These are phyloP conservation scores for Calocybe gangraenosa DNA, from an alignment of 768 basidiomycete species.

Conservation along the genomic window DNA sequence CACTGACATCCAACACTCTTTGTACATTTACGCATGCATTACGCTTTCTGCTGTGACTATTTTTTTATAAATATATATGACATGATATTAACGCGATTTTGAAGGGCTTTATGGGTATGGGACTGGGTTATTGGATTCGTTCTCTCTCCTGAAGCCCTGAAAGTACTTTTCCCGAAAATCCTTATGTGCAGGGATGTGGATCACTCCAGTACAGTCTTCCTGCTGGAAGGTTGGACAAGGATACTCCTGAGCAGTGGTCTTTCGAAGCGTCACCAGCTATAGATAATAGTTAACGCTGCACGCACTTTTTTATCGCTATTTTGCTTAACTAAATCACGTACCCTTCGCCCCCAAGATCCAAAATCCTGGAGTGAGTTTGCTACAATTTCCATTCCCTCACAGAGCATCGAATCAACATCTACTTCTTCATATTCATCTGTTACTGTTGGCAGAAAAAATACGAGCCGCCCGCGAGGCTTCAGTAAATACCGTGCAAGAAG, in stretches of 20 bases:
- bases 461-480: conserved; percentile 81
- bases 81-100: too few relatives aligned
- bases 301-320: background rate
- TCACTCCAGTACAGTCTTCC: conserved; percentile 11
- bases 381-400: conserved; percentile 84
- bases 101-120: background rate
- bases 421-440: conserved; percentile 88
- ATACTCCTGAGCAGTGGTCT: conserved; percentile 42
- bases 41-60: too few relatives aligned
- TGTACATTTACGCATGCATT: too few relatives aligned
- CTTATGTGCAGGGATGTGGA: conserved; percentile 76
- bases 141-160: conserved; percentile 62
- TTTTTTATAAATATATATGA: conserved; percentile 3
- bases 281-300: conserved; percentile 4
- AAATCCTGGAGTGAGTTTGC: conserved; percentile 92
- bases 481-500: conserved; percentile 78
- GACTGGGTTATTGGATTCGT: background rate
- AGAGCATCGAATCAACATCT: conserved; percentile 75
- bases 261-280: conserved; percentile 89
- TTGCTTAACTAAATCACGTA: conserved; percentile 34
- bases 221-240: conserved; percentile 54
- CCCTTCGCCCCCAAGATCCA: conserved; percentile 91
- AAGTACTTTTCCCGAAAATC: conserved; percentile 90
- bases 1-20: too few relatives aligned
- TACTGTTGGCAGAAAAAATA: conserved; percentile 94